Evolutionary conservation across 1,139 yeast species (phyloP).

Genomic region (Yamadazyma pseudoaaseri): DNA sequence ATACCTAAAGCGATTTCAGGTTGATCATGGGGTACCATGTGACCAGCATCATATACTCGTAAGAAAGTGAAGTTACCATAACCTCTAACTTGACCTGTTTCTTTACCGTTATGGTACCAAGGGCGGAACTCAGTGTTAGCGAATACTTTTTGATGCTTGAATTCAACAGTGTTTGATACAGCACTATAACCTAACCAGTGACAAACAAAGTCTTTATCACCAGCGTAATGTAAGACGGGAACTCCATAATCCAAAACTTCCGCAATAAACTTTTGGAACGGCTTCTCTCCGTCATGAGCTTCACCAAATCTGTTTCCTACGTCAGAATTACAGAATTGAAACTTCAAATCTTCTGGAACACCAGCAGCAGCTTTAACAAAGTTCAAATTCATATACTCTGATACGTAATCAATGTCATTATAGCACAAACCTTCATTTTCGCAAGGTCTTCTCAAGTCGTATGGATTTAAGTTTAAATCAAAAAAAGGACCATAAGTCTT

Average conservation of each 20-base stretch:
- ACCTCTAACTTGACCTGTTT: constrained; percentile 60
- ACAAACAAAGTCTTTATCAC: constrained; percentile 40
- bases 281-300: constrained; percentile 63
- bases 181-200: constrained; percentile 42
- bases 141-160: constrained; percentile 26
- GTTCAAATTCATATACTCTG: constrained; percentile 57
- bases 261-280: constrained; percentile 62
- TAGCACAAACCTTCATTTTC: constrained; percentile 53
- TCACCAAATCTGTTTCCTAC: constrained; percentile 55
- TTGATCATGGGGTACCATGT: constrained; percentile 81
- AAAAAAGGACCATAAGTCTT: constrained; percentile 50
- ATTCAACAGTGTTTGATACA: constrained; percentile 32
- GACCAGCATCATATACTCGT: constrained; percentile 67
- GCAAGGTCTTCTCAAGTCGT: constrained; percentile 66
- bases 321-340: constrained; percentile 54
- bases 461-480: constrained; percentile 63
- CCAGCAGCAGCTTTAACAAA: constrained; percentile 64
- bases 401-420: constrained; percentile 52
- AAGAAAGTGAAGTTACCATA: constrained; percentile 56
- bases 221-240: constrained; percentile 40
- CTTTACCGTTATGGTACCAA: constrained; percentile 42
- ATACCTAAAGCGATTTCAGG: constrained; percentile 72
- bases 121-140: constrained; percentile 30
- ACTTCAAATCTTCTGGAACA: constrained; percentile 52
- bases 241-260: constrained; percentile 52